phyloP scores from a whole-genome alignment of 2,329 filamentous ascomycete species.

The Monilinia vaccinii-corymbosi region DNA sequence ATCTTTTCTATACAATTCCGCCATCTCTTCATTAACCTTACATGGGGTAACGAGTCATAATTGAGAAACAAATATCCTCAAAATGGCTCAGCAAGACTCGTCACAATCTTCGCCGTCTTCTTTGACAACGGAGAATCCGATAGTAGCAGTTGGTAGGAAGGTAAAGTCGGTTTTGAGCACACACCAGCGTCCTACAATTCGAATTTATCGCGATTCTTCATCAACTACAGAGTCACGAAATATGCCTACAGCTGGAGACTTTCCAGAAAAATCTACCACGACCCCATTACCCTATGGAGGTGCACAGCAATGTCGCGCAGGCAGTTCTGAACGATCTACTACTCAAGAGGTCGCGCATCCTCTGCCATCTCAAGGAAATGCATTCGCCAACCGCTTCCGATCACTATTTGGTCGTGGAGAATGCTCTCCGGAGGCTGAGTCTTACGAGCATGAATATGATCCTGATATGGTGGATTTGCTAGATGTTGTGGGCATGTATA shows the following conservation, averaged over 20 bases:
- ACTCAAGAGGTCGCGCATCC: background rate
- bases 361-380: conserved; percentile 8
- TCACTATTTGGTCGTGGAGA: conserved; percentile 13
- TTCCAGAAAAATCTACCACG: conserved; percentile 9
- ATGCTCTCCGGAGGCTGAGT: conserved; percentile 7
- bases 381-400: conserved; percentile 14
- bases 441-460: conserved; percentile 43
- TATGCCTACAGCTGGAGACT: background rate
- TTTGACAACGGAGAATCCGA: conserved; percentile 18
- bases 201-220: conserved; percentile 19
- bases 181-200: conserved; percentile 20
- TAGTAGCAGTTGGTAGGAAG: conserved; percentile 20
- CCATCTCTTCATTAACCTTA: background rate
- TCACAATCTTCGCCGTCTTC: conserved; percentile 11
- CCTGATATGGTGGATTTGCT: conserved; percentile 56
- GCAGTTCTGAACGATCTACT: background rate
- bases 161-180: conserved; percentile 20
- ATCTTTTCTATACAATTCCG: background rate
- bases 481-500: conserved; percentile 52
- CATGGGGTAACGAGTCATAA: background rate
- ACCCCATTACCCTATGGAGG: background rate
- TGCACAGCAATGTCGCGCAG: background rate
- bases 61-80: background rate
- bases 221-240: conserved; percentile 7
- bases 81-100: conserved; percentile 11